A percentile compares a stretch with the other conserved stretches of the same genome.
phyloP scores from a whole-genome alignment of 768 basidiomycete genomes.

The Thelephora aurantiotincta region DNA sequence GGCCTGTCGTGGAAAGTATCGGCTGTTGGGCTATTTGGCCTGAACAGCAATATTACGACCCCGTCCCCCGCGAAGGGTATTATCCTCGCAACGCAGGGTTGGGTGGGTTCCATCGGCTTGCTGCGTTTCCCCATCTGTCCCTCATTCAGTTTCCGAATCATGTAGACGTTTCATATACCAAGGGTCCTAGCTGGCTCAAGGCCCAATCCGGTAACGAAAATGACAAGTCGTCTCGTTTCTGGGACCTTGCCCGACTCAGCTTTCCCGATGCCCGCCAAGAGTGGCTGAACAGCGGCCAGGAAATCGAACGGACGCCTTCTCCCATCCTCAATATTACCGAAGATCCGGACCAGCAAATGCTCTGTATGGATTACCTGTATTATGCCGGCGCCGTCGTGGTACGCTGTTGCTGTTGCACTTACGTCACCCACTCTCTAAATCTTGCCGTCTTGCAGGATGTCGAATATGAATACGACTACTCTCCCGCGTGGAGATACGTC shows the following conservation, averaged over 20 bases:
- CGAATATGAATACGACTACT: slow-evolving; percentile 18
- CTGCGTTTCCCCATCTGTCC: neutral
- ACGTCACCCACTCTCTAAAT: neutral
- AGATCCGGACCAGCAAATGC: slow-evolving; percentile 23
- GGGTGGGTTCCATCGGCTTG: slow-evolving; percentile 11
- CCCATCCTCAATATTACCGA: slow-evolving; percentile 12
- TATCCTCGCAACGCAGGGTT: slow-evolving; percentile 16
- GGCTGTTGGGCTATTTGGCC: slow-evolving; percentile 33
- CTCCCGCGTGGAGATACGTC: slow-evolving; percentile 23
- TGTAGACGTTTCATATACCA: slow-evolving; percentile 22
- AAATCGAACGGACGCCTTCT: slow-evolving; percentile 9
- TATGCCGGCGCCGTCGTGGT: slow-evolving; percentile 20
- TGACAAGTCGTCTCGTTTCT: slow-evolving; percentile 19
- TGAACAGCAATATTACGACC: slow-evolving; percentile 16
- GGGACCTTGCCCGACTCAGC: slow-evolving; percentile 18
- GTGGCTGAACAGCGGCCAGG: slow-evolving; percentile 10
- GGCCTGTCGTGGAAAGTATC: slow-evolving; percentile 19
- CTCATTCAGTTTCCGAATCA: slow-evolving; percentile 5
- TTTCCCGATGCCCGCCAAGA: slow-evolving; percentile 18
- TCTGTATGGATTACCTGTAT: slow-evolving; percentile 28
- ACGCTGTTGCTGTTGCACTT: slow-evolving; percentile 1
- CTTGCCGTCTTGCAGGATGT: slow-evolving; percentile 9
- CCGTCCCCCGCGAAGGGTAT: slow-evolving; percentile 13
- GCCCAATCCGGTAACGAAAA: slow-evolving; percentile 17
- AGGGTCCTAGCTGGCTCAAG: slow-evolving; percentile 18